These are phyloP conservation scores for Melaleuca alternifolia DNA, from an alignment of 345 rosid genomes.

Conservation along the genomic window DNA sequence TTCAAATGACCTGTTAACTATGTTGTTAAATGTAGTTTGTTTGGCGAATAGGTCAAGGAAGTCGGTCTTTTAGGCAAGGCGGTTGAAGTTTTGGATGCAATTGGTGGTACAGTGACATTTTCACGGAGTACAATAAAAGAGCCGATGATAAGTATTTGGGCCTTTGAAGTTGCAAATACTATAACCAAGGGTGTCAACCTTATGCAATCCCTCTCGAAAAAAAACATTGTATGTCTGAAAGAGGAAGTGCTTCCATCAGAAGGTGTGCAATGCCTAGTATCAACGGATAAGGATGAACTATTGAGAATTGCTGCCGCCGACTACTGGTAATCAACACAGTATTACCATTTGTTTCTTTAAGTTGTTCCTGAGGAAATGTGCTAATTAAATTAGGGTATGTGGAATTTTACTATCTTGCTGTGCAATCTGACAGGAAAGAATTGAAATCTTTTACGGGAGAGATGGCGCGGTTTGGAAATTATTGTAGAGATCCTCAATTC, in stretches of 20 bases:
- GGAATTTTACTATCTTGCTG: too few relatives aligned
- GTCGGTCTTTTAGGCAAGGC: conserved; percentile 28
- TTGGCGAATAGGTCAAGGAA: too few relatives aligned
- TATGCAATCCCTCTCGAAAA: conserved; percentile 77
- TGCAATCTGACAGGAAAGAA: conserved; percentile 50
- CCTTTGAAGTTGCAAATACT: conserved; percentile 95
- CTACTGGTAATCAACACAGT: conserved; percentile 35
- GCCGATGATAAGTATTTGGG: conserved; percentile 57
- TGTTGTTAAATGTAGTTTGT: too few relatives aligned
- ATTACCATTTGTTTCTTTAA: too few relatives aligned
- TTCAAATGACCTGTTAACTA: too few relatives aligned
- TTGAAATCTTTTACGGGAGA: conserved; percentile 75
- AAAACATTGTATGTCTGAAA: conserved; percentile 55
- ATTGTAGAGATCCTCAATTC: conserved; percentile 96
- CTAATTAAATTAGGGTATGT: too few relatives aligned
- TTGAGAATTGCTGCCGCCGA: conserved; percentile 73
- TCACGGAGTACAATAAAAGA: conserved; percentile 67
- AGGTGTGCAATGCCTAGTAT: conserved; percentile 75
- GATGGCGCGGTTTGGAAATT: conserved; percentile 94
- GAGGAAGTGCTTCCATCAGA: conserved; percentile 75
- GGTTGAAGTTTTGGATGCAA: conserved; percentile 80
- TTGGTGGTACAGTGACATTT: conserved; percentile 90
- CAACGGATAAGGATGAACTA: conserved; percentile 76
- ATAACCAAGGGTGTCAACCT: conserved; percentile 85
- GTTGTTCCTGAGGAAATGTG: too few relatives aligned